Conservation (phyloP, 2,329 filamentous ascomycete species). For the Cylindrodendrum hubeiense region DNA sequence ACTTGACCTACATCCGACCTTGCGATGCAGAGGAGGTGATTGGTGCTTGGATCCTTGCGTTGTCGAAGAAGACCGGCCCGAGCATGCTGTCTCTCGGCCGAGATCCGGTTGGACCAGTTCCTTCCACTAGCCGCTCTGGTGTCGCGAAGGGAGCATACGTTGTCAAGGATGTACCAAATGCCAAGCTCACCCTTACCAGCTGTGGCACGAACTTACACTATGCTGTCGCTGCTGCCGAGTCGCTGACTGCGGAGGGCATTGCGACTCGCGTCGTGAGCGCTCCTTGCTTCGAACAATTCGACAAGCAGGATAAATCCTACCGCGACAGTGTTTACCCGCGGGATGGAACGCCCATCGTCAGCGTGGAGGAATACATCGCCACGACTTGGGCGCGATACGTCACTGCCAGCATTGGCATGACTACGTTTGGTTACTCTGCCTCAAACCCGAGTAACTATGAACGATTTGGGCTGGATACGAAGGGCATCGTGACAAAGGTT, state of each 20-base stretch:
- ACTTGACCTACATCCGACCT: slow-evolving; percentile 65
- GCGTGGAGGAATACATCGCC: slow-evolving; percentile 61
- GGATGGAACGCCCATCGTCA: slow-evolving; percentile 50
- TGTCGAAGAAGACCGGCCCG: slow-evolving; percentile 16
- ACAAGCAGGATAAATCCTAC: slow-evolving; percentile 54
- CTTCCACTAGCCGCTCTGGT: slow-evolving; percentile 41
- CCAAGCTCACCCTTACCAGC: slow-evolving; percentile 46
- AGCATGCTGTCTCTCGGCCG: slow-evolving; percentile 51
- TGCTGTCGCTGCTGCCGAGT: slow-evolving; percentile 53
- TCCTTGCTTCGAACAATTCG: slow-evolving; percentile 54
- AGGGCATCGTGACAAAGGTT: slow-evolving; percentile 51
- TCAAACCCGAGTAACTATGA: slow-evolving; percentile 60
- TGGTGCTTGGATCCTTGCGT: slow-evolving; percentile 54
- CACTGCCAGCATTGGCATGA: slow-evolving; percentile 55
- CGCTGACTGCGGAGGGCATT: slow-evolving; percentile 51
- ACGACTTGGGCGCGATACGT: slow-evolving; percentile 63
- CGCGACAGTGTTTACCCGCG: slow-evolving; percentile 30
- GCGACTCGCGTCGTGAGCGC: slow-evolving; percentile 53
- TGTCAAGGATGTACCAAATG: slow-evolving; percentile 40
- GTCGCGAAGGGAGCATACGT: slow-evolving; percentile 51
- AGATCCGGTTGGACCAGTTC: slow-evolving; percentile 47
- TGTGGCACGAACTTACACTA: slow-evolving; percentile 48
- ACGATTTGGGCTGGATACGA: slow-evolving; percentile 58
- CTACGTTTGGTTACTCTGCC: slow-evolving; percentile 60
- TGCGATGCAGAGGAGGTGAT: slow-evolving; percentile 65